Evolutionary conservation across 2,329 filamentous ascomycete species (phyloP), one percentile per base, ranked within the genome.

Genomic region (Parascedosporium putredinis): DNA sequence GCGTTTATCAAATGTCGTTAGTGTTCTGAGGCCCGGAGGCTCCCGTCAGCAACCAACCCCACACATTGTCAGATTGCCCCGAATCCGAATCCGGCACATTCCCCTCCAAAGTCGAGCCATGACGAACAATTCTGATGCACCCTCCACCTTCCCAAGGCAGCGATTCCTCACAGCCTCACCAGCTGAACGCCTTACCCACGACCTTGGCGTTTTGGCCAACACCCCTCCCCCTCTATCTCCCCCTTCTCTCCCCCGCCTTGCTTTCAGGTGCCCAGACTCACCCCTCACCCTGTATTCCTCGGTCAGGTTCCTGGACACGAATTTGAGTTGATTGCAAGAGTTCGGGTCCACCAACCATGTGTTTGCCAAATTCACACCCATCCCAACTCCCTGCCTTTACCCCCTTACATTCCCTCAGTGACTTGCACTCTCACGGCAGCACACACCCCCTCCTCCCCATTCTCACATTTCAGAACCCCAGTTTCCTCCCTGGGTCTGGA

Each of bases 151-250:
- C 18, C 22, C 36, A 40, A 40, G 36, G 36, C 36, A 18, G 36
- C 36, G 22, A 23, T 40, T n/a, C 36, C 36, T 40, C 36, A 40
- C 36, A 40, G 36, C 36, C 36, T 40, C 36, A 40, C 36, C 36
- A 40, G 36, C 36, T 40, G 36, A 40, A 40, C 36, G 36, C 36
- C 36, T 40, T 9, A 40, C 36, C 36, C 36, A 40, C 27, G 12
- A 12, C 27, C n/a, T n/a, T 31, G 27, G 27, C 27, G n/a, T n/a
- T 31, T 6, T 31, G 27, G 12, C 36, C 22, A 18, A 18, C 22
- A 6, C 18, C n/a, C n/a, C 36, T 40, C 36, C 36, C 36, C 36
- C n/a, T 18, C 22, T 40, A 18, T 20, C 18, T 20, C 36, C 33
- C 10, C 14, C 22, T 6, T 5, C 9, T n/a, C 36, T 9, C 22